Conservation (phyloP, 768 basidiomycete genomes). For the Hemileccinum rubropunctum region DNA sequence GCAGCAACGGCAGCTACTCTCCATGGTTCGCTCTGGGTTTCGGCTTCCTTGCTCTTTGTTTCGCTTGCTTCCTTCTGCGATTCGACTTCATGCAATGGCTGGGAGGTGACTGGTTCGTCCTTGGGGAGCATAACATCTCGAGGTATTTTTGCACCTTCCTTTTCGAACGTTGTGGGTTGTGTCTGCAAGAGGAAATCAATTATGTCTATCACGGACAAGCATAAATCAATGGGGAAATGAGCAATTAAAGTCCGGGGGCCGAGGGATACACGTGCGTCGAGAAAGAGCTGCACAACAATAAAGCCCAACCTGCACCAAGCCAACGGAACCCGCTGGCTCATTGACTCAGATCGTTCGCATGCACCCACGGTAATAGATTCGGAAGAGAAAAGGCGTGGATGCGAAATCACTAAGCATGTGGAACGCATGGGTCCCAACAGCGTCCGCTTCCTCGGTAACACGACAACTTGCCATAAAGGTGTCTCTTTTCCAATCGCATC, state of each 20-base stretch:
- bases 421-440: neutral
- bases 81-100: neutral
- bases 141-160: constrained; percentile 1
- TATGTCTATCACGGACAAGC: neutral
- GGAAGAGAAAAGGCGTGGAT: neutral
- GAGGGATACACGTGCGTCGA: neutral
- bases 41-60: neutral
- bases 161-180: constrained; percentile 4
- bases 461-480: neutral
- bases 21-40: neutral
- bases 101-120: neutral
- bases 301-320: neutral
- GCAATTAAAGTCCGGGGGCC: neutral
- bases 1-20: neutral
- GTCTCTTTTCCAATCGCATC: neutral
- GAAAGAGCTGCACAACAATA: neutral
- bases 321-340: neutral
- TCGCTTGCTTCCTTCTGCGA: constrained; percentile 1
- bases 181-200: constrained; percentile 6
- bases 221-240: neutral
- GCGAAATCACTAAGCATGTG: neutral
- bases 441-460: neutral
- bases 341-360: neutral
- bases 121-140: neutral
- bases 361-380: neutral